Percentiles rank a stretch among this genome's conserved stretches.
These are phyloP conservation scores for Diaporthe citrichinensis DNA, from an alignment of 2,329 filamentous ascomycete genomes.

Conservation along the genomic window DNA sequence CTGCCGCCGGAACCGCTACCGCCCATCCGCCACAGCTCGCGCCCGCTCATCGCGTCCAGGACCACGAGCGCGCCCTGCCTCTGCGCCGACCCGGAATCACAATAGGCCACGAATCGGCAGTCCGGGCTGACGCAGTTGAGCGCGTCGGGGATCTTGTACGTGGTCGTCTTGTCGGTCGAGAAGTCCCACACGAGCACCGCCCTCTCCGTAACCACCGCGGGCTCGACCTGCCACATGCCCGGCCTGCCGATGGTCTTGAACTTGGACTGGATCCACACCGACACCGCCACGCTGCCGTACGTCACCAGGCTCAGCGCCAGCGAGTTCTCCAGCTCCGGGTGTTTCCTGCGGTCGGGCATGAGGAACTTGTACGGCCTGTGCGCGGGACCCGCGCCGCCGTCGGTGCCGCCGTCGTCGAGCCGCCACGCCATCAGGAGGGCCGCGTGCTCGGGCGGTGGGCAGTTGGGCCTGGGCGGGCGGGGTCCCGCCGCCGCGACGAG, in stretches of 20 bases:
- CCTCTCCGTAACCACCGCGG: constrained; percentile 50
- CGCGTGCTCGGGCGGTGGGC: constrained; percentile 55
- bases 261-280: constrained; percentile 57
- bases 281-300: constrained; percentile 56
- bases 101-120: constrained; percentile 58
- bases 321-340: constrained; percentile 56
- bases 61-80: constrained; percentile 52
- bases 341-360: constrained; percentile 51
- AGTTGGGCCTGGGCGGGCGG: constrained; percentile 54
- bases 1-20: constrained; percentile 45
- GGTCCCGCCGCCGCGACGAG: constrained; percentile 56
- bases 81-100: constrained; percentile 52
- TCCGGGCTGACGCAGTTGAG: constrained; percentile 56
- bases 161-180: constrained; percentile 52
- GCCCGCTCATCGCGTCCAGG: constrained; percentile 55
- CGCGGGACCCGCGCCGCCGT: constrained; percentile 17
- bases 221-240: constrained; percentile 53
- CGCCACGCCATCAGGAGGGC: constrained; percentile 58
- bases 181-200: constrained; percentile 59
- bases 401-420: constrained; percentile 46
- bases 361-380: constrained; percentile 54
- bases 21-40: constrained; percentile 56
- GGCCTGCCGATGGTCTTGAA: constrained; percentile 51
- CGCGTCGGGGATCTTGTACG: constrained; percentile 57
- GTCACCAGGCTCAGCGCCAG: constrained; percentile 54